Evolutionary conservation across 169 alveolate genomes (phyloP), one percentile per base, ranked within the genome.

Genomic region (Cryptosporidium ubiquitum): DNA sequence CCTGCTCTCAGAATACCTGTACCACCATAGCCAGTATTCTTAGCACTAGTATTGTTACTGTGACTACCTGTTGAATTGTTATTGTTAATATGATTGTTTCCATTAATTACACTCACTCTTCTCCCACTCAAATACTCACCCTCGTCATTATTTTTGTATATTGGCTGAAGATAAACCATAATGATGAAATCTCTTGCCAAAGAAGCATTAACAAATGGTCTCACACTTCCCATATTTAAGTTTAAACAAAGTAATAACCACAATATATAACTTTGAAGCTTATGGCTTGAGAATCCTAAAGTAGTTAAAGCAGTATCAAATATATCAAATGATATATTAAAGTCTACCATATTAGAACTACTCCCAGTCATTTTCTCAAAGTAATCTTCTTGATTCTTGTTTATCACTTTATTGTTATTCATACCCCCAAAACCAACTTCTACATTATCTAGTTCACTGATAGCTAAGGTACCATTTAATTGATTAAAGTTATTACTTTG

Each of bases 161-260:
- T 73, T 3, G 85, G 85, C 12, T 55, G 69, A 18, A 73, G 44
- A 39, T 55, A 73, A 18, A 73, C 47, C 85, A 33, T 73, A 5
- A 51, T 55, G 26, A 73, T 55, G 44, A 73, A 73, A 35, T 73
- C 85, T 29, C 85, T 52, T 9, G 70, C 85, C 3, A 20, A 18
- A 33, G 70, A 31, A 35, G 85, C 85, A 55, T 55, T 58, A 10
- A 73, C 31, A 37, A 73, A 73, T 1, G 69, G 85, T 14, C 42
- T 64, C 10, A 55, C 69, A n/a, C 31, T 55, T 6, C n/a, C 42
- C 70, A 73, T 9, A 12, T 55, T 73, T 18, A 55, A n/a, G 10
- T 73, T 73, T 26, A 73, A 73, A 57, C 85, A 73, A 5, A 73
- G n/a, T 31, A 73, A 5, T 18, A 73, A n/a, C 85, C 85, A 73